Conservation (phyloP, 306 rosid genomes). For the Datisca glomerata region DNA sequence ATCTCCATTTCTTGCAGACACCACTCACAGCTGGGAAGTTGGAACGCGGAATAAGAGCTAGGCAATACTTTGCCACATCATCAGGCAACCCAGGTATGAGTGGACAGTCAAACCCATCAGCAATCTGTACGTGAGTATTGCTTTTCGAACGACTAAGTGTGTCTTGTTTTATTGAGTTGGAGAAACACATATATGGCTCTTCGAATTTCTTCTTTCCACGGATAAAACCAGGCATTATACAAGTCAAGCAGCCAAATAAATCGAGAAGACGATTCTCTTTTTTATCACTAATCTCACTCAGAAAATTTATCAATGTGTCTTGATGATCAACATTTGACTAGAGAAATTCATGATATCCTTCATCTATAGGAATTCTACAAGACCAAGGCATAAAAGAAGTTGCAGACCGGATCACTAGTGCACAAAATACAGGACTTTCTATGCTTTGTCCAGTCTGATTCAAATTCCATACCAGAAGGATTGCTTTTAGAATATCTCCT, state of each 20-base stretch:
- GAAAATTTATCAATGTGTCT: conserved; percentile 11
- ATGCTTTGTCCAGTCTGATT: conserved; percentile 61
- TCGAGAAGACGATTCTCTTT: conserved; percentile 19
- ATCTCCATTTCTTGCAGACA: conserved; percentile 86
- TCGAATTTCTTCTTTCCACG: conserved; percentile 48
- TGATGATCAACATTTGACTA: conserved; percentile 18
- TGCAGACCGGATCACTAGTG: conserved; percentile 63
- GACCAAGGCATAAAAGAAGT: conserved; percentile 89
- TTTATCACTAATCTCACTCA: conserved; percentile 19
- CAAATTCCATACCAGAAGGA: conserved; percentile 70
- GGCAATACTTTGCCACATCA: conserved; percentile 83
- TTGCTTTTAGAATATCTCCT: conserved; percentile 28
- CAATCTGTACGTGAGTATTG: conserved; percentile 16
- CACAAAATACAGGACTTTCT: conserved; percentile 56
- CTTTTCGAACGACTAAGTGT: conserved; percentile 26
- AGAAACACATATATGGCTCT: conserved; percentile 44
- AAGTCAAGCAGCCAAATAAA: conserved; percentile 19
- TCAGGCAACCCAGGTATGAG: conserved; percentile 79
- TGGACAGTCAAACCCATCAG: conserved; percentile 28
- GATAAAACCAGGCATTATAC: conserved; percentile 44
- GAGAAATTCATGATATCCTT: conserved; percentile 61
- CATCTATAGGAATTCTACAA: conserved; percentile 74
- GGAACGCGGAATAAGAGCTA: conserved; percentile 82
- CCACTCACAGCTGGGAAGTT: conserved; percentile 50
- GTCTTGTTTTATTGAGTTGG: conserved; percentile 31